These are phyloP conservation scores for Rhododendron mucronatum DNA, from an alignment of 148 eudicot species.

Conservation along the genomic window DNA sequence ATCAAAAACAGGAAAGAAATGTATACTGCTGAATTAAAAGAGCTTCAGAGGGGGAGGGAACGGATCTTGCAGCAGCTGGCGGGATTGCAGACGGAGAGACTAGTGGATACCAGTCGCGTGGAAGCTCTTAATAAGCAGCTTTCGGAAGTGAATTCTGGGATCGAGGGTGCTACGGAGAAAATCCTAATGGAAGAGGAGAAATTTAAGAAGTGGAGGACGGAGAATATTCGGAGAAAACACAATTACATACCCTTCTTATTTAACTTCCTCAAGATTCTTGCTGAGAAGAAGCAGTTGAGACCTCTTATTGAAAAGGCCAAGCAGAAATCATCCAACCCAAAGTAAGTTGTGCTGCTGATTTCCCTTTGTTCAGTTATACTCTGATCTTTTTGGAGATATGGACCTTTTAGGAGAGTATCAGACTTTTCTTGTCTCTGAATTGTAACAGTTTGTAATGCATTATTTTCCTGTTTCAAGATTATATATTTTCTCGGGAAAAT, in stretches of 20 bases:
- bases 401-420: background rate
- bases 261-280: slow-evolving; percentile 90
- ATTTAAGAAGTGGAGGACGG: slow-evolving; percentile 94
- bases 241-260: slow-evolving; percentile 92
- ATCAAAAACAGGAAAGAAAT: slow-evolving; percentile 92
- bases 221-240: slow-evolving; percentile 85
- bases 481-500: background rate
- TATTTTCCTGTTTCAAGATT: background rate
- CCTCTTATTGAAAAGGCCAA: slow-evolving; percentile 92
- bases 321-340: slow-evolving; percentile 59
- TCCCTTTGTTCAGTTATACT: background rate
- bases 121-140: slow-evolving; percentile 64
- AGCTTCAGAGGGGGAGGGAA: slow-evolving; percentile 82
- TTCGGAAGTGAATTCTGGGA: slow-evolving; percentile 81
- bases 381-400: background rate
- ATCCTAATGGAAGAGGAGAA: slow-evolving; percentile 95
- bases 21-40: slow-evolving; percentile 84
- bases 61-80: slow-evolving; percentile 72
- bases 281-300: slow-evolving; percentile 95
- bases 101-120: slow-evolving; percentile 40
- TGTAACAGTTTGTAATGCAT: background rate
- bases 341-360: slow-evolving; percentile 14
- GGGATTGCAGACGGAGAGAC: slow-evolving; percentile 59
- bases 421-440: background rate
- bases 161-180: slow-evolving; percentile 88